Base-by-base conservation (phyloP, 1,139 yeast genomes). In the Candida frijolesensis region DNA sequence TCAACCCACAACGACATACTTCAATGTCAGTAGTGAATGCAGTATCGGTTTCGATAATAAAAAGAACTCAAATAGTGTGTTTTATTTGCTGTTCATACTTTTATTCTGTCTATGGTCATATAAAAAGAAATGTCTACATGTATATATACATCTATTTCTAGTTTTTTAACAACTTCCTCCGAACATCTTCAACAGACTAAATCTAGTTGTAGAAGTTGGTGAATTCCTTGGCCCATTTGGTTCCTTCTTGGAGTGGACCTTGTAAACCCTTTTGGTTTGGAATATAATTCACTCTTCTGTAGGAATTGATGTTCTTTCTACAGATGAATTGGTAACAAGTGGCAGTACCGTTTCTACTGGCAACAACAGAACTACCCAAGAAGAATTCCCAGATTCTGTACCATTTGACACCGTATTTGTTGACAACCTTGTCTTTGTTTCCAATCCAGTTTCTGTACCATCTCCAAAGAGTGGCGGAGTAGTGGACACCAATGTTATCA, bases 401-500 rank as follows among this genome's bases (percentile, higher is more conserved):
- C 97, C 97, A 90, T 74, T 85, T 86, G 60, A 80, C 73, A 61
- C 97, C 97, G 64, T 91, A 90, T 75, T 88, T 89, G 76, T 82
- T 80, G 54, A 85, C 78, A 55, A 83, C 90, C 66, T 83, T 77
- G 49, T 89, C 94, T 72, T 81, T 82, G 83, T 90, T 90, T 55
- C 86, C 87, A 62, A 87, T 68, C 97, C 97, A 90, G 83, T 90
- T 91, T 71, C 95, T 79, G 83, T 91, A 91, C 97, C 97, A 90
- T 75, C 86, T 84, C 92, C 95, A 89, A 64, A 90, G 76, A 51
- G 97, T 90, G 46, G 94, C 90, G 53, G 96, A 88, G 76, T 90
- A 90, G 68, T 89, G 94, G 51, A 90, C 96, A 69, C 97, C 97
- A 62, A 90, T 87, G 71, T 87, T 90, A 71, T 91, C 97, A 55